Conservation (phyloP, 2,329 filamentous ascomycete species). For the Venturia effusa region DNA sequence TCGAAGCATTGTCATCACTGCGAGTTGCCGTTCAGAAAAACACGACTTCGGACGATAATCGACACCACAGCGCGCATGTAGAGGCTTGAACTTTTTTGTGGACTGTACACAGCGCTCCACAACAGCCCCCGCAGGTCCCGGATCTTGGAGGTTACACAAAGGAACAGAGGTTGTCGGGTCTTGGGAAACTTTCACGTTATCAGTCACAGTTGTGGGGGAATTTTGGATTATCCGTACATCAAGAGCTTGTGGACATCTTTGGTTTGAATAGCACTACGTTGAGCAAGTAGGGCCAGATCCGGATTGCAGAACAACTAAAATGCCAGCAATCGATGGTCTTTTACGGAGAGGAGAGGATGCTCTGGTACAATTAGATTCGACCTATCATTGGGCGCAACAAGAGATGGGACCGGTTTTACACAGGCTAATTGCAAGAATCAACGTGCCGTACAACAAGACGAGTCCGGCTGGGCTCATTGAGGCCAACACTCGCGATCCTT, state of each 20-base stretch:
- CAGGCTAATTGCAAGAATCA: constrained; percentile 30
- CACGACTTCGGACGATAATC: not conserved
- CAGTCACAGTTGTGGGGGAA: not conserved
- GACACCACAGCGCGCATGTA: not conserved
- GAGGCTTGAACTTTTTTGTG: not conserved
- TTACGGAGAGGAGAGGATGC: not conserved
- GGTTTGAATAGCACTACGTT: not conserved
- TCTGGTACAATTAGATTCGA: not conserved
- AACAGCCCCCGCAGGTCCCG: not conserved
- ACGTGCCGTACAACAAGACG: constrained; percentile 44
- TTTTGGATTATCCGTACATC: not conserved
- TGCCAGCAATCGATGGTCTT: not conserved
- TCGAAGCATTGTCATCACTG: not conserved
- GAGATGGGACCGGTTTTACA: not conserved
- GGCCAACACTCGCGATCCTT: constrained; percentile 59
- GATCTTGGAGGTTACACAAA: not conserved
- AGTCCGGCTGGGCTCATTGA: constrained; percentile 45
- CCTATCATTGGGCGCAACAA: constrained; percentile 1
- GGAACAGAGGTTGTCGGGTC: not conserved
- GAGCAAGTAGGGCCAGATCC: not conserved
- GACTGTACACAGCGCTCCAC: not conserved
- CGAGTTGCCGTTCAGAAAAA: not conserved
- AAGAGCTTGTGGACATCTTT: not conserved
- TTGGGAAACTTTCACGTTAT: not conserved
- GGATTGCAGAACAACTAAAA: not conserved